These are phyloP conservation scores for Quercus wislizeni DNA, from an alignment of 306 rosid genomes.

Conservation along the genomic window DNA sequence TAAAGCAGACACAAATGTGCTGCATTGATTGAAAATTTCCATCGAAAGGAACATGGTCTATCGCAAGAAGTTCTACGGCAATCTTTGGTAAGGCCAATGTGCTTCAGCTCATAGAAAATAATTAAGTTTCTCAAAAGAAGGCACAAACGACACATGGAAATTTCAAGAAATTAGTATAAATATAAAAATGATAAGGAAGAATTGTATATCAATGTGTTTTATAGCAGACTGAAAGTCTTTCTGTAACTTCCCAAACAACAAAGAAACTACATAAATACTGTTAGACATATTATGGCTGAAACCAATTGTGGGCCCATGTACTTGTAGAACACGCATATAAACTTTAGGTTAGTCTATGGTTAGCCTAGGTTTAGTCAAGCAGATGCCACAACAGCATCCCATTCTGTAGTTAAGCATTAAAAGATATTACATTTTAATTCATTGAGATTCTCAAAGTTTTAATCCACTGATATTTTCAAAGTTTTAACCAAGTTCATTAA, in stretches of 20 bases:
- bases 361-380: too few species aligned
- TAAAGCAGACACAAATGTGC: background rate
- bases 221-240: background rate
- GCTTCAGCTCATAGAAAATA: background rate
- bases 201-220: too few species aligned
- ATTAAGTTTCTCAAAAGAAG: background rate
- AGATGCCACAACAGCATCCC: too few species aligned
- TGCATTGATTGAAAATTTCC: background rate
- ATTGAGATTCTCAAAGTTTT: background rate
- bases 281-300: too few species aligned
- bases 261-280: background rate
- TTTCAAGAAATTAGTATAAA: background rate
- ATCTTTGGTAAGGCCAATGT: background rate
- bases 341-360: too few species aligned
- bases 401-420: background rate
- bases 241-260: background rate
- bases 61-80: background rate
- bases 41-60: background rate
- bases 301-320: too few species aligned
- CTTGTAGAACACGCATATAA: too few species aligned
- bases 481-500: slow-evolving; percentile 5
- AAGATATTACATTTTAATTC: background rate
- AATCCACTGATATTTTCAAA: slow-evolving; percentile 2
- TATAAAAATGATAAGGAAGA: too few species aligned
- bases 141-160: background rate